Conservation (phyloP, 1,139 yeast species). For the Scheffersomyces quercinus region DNA sequence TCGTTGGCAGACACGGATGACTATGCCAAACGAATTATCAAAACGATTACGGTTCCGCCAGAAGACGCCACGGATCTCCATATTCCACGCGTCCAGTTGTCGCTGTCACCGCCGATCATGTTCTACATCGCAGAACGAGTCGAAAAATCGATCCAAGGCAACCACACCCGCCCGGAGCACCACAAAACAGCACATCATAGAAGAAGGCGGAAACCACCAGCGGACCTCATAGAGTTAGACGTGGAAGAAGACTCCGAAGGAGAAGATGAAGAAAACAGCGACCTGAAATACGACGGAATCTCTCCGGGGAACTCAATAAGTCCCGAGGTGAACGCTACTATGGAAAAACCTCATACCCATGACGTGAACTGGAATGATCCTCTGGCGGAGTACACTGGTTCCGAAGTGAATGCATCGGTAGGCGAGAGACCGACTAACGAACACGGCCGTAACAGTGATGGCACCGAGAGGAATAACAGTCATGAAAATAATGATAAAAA, state of each 20-base stretch:
- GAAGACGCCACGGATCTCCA: background rate
- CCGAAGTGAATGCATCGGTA: no score
- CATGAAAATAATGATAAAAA: no score
- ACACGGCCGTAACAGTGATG: no score
- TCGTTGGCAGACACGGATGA: slow-evolving; percentile 28
- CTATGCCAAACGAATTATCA: slow-evolving; percentile 23
- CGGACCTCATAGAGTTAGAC: background rate
- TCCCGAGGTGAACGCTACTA: no score
- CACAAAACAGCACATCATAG: background rate
- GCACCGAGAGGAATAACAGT: no score
- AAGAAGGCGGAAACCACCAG: background rate
- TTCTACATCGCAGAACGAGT: slow-evolving; percentile 28
- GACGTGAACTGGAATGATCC: no score
- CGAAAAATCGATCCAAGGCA: slow-evolving; percentile 7
- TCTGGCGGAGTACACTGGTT: no score
- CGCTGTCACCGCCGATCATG: slow-evolving; percentile 38
- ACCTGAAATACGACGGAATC: background rate
- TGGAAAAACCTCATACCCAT: no score
- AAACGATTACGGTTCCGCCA: slow-evolving; percentile 13
- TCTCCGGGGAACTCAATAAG: no score
- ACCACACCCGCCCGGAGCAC: background rate
- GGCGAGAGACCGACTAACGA: no score
- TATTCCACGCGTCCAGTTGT: slow-evolving; percentile 6
- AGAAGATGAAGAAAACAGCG: background rate
- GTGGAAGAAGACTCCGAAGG: background rate